Base-by-base conservation (phyloP, 129 eudicot genomes). In the Flaveria sonorensis region DNA sequence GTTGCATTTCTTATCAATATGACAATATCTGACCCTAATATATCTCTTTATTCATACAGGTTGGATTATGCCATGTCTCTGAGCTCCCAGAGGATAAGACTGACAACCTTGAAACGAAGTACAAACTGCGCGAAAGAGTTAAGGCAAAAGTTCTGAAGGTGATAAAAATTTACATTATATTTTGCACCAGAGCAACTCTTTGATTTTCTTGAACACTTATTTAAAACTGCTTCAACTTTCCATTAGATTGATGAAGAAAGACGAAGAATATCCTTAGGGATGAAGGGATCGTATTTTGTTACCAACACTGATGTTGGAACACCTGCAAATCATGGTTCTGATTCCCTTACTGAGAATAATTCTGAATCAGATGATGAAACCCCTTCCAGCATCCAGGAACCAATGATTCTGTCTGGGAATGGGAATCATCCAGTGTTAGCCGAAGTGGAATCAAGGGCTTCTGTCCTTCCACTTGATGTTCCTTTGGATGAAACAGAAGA, bases 21-120 rank as follows among this genome's bases (percentile, higher is more conserved):
- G 30, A 26, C 30, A 26, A 26, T 59, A 24, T 76, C 60, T 77
- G 51, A 15, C 40, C 18, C 40, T 36, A 1, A 36, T 36, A 36
- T 36, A 4, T 36, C 7, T 36, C 40, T 36, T 36, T 6, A 36
- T 36, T 36, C 6, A 36, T 36, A 36, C 79, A 92, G 97, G 92
- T 87, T 81, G 98, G 98, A 26, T 73, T 93, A 24, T 93, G 98
- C 81, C 98, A 93, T 73, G 73, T 88, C 18, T 90, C 98, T 10
- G 96, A 90, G 90, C 88, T 93, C 73, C 86, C 98, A 8, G 97
- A 88, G 81, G 97, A 90, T 71, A 88, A 65, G 43, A 71, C 21
- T 45, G 90, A 82, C 55, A 71, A 81, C 63, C 65, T 87, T 52
- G 96, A 90, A 71, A 7, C 88, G 4, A 82, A 76, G 72, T 90